Evolutionary conservation across 805 yeast species (phyloP), one percentile per base, ranked within the genome.

Genomic region (Saccharomycopsis sp.): DNA sequence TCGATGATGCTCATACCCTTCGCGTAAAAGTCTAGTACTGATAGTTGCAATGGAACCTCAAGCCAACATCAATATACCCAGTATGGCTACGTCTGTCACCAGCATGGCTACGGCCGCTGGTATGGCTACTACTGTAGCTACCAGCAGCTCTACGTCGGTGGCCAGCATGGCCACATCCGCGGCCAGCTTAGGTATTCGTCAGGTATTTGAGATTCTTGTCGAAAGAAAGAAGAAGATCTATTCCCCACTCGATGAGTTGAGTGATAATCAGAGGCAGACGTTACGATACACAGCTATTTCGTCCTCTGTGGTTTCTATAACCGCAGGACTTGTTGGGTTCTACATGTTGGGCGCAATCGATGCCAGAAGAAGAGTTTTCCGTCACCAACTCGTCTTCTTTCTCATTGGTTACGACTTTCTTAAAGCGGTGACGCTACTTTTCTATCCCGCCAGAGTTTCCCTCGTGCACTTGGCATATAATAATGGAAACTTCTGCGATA

Each of bases 401-500:
- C 73, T 91, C 56, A 75, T 89, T n/a, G 70, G 79, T 15, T 89
- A 82, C 68, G 97, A 91, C 70, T 79, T 88, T 60, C 68, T 89
- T 47, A 90, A 91, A 69, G 91, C 92, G 0, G 64, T 84, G 12
- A 75, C 86, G 38, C 76, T 89, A 50, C 68, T 89, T 59, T 73
- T 89, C 47, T 90, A 84, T 67, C 96, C 96, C 0, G 69, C 84
- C 0, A 71, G 87, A 47, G 81, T 83, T 2, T 67, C 81, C 23
- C 67, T 77, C 5, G 73, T 73, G 47, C 65, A 69, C 23, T 62
- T 71, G 8, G 72, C 82, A 5, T 83, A 81, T 67, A 78, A 75
- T 57, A 75, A 75, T 63, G 71, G 74, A 47, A 70, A 69, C 34
- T 82, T 86, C 67, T 81, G 85, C 65, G 82, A 84, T 66, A 80